phyloP scores from a whole-genome alignment of 805 yeast genomes.

The Wickerhamiella australiensis region DNA sequence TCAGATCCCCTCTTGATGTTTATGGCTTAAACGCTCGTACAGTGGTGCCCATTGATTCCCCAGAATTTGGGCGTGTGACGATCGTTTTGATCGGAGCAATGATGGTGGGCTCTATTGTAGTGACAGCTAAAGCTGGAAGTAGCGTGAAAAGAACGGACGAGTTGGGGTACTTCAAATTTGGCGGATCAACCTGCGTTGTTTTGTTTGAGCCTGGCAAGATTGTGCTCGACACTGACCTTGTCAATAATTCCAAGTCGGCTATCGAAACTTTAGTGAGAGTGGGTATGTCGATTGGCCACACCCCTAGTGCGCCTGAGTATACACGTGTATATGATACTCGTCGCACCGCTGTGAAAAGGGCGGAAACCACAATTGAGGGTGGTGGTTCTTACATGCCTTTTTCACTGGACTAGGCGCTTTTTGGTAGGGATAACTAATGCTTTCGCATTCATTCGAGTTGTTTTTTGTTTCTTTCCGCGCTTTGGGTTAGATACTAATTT shows the following conservation, averaged over 20 bases:
- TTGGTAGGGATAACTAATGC: too few relatives aligned
- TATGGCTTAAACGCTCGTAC: conserved; percentile 84
- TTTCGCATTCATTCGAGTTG: too few relatives aligned
- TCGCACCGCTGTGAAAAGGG: conserved; percentile 18
- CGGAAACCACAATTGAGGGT: conserved; percentile 21
- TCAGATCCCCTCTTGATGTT: conserved; percentile 76
- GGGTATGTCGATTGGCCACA: conserved; percentile 86
- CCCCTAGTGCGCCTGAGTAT: conserved; percentile 20
- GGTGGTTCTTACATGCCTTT: conserved; percentile 26
- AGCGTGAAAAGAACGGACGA: conserved; percentile 60
- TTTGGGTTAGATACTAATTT: too few relatives aligned
- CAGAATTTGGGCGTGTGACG: conserved; percentile 64
- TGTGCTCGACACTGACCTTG: conserved; percentile 60
- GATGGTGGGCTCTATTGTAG: conserved; percentile 91
- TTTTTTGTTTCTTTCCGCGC: too few relatives aligned
- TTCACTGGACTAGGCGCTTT: conserved; percentile 18
- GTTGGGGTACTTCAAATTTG: conserved; percentile 88
- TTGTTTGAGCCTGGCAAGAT: conserved; percentile 39
- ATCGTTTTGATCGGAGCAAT: conserved; percentile 88
- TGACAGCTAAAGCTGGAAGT: conserved; percentile 54
- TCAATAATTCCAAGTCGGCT: conserved; percentile 45
- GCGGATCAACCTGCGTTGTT: conserved; percentile 77
- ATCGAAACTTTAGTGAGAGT: conserved; percentile 78
- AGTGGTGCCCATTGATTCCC: conserved; percentile 62
- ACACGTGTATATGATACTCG: conserved; percentile 22